Base-by-base conservation (phyloP, 495 filamentous ascomycete genomes). In the Penicillium atrosanguineum region DNA sequence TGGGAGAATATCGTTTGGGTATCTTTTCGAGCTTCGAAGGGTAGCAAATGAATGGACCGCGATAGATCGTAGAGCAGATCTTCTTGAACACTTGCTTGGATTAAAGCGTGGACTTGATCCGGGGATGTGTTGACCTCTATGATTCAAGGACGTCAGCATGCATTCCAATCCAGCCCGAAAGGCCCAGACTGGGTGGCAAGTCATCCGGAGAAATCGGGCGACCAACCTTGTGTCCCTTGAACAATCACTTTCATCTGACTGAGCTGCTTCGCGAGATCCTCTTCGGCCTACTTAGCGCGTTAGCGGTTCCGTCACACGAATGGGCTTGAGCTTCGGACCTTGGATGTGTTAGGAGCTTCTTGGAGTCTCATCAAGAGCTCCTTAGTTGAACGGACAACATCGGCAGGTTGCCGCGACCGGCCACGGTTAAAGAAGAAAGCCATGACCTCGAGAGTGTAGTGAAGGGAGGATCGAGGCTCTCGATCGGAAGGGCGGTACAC, bases 11-110 rank as follows among this genome's bases (percentile, higher is more conserved):
- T 91, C 60, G 88, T 87, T 67, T 96, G 89, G 8, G 86, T 85
- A 63, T 95, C 90, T 73, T 95, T 95, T 62, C 88, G 83, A 23
- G 90, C 87, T 75, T 99, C 95, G 77, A 99, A 99, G 6, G 93
- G 89, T 6, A 97, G 83, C 25, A 85, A 79, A 68, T 87, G 82
- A 44, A 99, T 85, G 64, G 84, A 83, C 42, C 81, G 78, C 25
- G 92, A 87, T 36, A 99, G 85, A 29, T 87, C 75, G 60, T 87
- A 88, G 34, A 97, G 82, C 20, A 99, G 75, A 67, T 97, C 90
- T 72, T 95, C 90, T 60, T 91, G 81, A 57, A 96, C 85, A 36
- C 95, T 83, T 46, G 86, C 81, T 38, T 81, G 85, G 41, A 96
- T 83, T 18, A 97, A 79, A 50, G 87, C 80, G 61, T 87, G 82